These are phyloP conservation scores for Rhizoclosmatium sp. DNA, from an alignment of 192 early-diverging fungal genomes.

Conservation along the genomic window DNA sequence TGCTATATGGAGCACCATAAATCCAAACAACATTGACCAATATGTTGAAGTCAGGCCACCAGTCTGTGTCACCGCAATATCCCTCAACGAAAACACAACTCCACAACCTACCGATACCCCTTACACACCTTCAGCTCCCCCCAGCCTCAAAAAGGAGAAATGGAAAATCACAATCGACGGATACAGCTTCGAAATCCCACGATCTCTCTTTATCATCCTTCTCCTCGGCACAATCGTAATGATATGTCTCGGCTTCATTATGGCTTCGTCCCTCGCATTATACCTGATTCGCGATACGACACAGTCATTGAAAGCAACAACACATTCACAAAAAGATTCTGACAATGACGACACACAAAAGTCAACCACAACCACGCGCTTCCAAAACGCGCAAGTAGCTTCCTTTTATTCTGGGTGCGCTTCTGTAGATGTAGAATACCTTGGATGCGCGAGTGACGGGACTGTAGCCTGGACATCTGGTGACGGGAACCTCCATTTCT, in stretches of 20 bases:
- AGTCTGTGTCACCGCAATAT: conserved; percentile 28
- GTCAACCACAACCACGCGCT: not conserved
- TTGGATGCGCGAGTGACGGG: conserved; percentile 16
- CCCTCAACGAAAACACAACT: not conserved
- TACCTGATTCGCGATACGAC: not conserved
- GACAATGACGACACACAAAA: too few relatives aligned
- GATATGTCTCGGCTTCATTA: conserved; percentile 18
- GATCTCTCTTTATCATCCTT: conserved; percentile 23
- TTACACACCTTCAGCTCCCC: not conserved
- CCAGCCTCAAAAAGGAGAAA: not conserved
- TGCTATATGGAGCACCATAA: conserved; percentile 60
- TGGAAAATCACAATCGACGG: conserved; percentile 27
- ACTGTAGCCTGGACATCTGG: conserved; percentile 21
- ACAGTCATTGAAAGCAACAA: too few relatives aligned
- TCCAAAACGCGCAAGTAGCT: not conserved
- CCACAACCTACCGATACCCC: not conserved
- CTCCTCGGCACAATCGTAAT: conserved; percentile 11
- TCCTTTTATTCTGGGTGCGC: not conserved
- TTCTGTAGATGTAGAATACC: not conserved
- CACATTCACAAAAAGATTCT: too few relatives aligned
- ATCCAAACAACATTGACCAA: conserved; percentile 52
- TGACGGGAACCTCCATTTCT: conserved; percentile 9
- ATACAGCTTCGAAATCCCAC: conserved; percentile 24
- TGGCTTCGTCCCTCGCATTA: not conserved
- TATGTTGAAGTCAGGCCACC: conserved; percentile 62